Evolutionary conservation across 208 protist genomes (phyloP), one percentile per base, ranked within the genome.

Genomic region (Crithidia acanthocephali): DNA sequence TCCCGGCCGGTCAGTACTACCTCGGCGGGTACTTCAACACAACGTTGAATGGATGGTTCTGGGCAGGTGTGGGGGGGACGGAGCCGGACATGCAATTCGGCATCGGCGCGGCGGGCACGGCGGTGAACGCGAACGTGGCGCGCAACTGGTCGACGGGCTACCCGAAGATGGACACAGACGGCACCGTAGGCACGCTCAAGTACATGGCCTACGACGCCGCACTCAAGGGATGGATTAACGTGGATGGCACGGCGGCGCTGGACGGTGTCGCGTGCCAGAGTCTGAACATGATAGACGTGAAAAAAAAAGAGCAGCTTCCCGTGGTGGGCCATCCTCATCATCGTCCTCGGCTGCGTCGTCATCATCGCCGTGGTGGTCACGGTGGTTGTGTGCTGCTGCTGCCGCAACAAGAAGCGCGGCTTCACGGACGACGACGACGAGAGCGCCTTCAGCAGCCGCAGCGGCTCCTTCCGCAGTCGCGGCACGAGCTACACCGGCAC

Each of bases 171-270:
- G 32, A 22, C 37, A 35, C 13, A n/a, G 37, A 27, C 23, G 51
- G 42, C 15, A 42, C 30, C 18, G 40, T 76, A 0, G 56, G 55
- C 11, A 32, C 42, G 28, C 60, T 23, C 20, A 44, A 44, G 60
- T 76, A 66, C 71, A 50, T 76, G 7, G 71, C 30, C 28, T 69
- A 68, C 58, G 62, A 76, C 62, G 47, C 52, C 8, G 11, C 42
- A 8, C 23, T 44, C 11, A 55, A 64, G 55, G 62, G 55, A 5
- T 69, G 40, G 62, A 52, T 62, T 3, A 76, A 70, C 32, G 68
- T 68, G n/a, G 52, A 44, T 15, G 68, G 59, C 59, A 67, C 68
- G 11, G 23, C 30, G 20, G 59, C 59, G 15, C 40, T 74, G 27
- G 45, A 74, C 59, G 68, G 68, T 30, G 60, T 68, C 2, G 69